Evolutionary conservation across 257 asterid species (phyloP).

Genomic region (Mentha longifolia): DNA sequence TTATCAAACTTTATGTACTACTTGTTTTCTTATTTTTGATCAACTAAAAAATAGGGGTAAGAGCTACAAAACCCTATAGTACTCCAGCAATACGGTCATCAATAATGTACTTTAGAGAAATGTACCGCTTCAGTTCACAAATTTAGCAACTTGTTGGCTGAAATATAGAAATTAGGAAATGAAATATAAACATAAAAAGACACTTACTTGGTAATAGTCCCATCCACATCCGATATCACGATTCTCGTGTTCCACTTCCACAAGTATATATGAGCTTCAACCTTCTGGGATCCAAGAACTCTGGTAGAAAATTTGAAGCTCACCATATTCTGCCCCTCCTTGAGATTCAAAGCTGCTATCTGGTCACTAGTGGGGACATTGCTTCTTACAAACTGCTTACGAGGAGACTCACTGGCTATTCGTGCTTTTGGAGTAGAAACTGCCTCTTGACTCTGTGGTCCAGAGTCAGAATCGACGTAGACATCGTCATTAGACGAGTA

Average conservation of each 20-base stretch:
- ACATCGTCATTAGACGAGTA: conserved; percentile 61
- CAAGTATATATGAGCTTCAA: conserved; percentile 99
- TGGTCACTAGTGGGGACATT: conserved; percentile 94
- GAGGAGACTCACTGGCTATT: conserved; percentile 61
- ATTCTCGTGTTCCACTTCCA: conserved; percentile 99
- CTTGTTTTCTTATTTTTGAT: conserved; percentile 19
- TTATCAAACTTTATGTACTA: neutral
- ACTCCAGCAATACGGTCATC: conserved; percentile 21
- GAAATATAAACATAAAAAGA: neutral
- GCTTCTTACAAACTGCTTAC: conserved; percentile 79
- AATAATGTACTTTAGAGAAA: conserved; percentile 15
- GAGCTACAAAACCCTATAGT: neutral
- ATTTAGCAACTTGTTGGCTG: conserved; percentile 8
- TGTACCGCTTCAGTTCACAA: neutral
- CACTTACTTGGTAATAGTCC: conserved; percentile 95
- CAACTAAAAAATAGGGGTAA: neutral
- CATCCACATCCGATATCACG: conserved; percentile 97
- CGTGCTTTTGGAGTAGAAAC: conserved; percentile 45
- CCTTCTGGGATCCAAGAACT: conserved; percentile 96
- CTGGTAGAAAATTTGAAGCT: conserved; percentile 80
- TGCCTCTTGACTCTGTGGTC: conserved; percentile 44
- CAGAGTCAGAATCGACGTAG: conserved; percentile 62
- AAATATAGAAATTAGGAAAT: neutral
- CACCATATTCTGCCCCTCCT: conserved; percentile 96
- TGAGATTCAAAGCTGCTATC: conserved; percentile 83